These are phyloP conservation scores for Rhizopus stolonifer DNA, from an alignment of 371 early-diverging fungal genomes.

Conservation along the genomic window DNA sequence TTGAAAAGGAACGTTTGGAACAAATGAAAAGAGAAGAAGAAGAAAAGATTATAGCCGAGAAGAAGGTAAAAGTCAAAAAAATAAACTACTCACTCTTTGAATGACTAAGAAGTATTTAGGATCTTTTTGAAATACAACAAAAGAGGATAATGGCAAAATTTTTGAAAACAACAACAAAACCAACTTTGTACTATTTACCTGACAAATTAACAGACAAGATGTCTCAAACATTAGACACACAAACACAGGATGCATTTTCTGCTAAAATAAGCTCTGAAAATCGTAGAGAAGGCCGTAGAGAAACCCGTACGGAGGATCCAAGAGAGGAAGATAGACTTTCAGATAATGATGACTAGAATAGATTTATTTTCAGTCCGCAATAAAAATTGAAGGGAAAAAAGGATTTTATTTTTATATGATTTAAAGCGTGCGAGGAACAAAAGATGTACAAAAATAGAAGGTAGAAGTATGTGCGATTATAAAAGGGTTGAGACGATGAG, in stretches of 20 bases:
- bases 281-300: slow-evolving; percentile 5
- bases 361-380: too few species aligned
- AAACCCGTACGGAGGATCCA: slow-evolving; percentile 13
- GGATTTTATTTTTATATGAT: neutral
- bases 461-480: neutral
- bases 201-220: slow-evolving; percentile 37
- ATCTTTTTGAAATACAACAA: slow-evolving; percentile 21
- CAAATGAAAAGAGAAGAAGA: slow-evolving; percentile 23
- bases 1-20: slow-evolving; percentile 31
- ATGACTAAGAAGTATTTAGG: slow-evolving; percentile 15
- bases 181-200: slow-evolving; percentile 53
- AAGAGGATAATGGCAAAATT: slow-evolving; percentile 35
- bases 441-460: neutral
- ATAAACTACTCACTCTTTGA: neutral
- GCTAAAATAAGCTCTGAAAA: slow-evolving; percentile 26
- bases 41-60: slow-evolving; percentile 31
- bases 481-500: neutral
- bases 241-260: slow-evolving; percentile 23
- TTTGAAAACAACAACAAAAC: slow-evolving; percentile 45
- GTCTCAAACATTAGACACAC: slow-evolving; percentile 20
- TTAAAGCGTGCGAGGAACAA: neutral
- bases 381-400: neutral
- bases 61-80: slow-evolving; percentile 20
- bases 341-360: slow-evolving; percentile 7
- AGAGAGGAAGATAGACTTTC: slow-evolving; percentile 6